Conservation (phyloP, 2,329 filamentous ascomycete genomes). For the Apiospora arundinis region DNA sequence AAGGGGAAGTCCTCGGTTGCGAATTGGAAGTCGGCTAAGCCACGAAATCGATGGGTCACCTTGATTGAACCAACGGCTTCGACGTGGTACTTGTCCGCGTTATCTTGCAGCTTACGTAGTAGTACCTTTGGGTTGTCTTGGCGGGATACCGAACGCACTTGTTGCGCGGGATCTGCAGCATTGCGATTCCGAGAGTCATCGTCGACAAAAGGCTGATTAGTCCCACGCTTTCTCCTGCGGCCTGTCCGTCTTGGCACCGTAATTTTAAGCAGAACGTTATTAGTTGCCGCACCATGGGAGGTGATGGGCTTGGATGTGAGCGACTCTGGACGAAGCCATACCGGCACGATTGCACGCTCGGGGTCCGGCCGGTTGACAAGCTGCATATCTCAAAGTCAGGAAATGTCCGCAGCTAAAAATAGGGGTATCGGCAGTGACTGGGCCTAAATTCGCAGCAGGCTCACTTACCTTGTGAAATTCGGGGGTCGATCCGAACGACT, state of each 20-base stretch:
- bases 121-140: conserved; percentile 62
- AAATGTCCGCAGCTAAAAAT: not conserved
- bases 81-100: conserved; percentile 68
- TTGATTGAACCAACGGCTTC: conserved; percentile 76
- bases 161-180: conserved; percentile 29
- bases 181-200: conserved; percentile 42
- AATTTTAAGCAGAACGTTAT: conserved; percentile 86
- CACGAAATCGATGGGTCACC: conserved; percentile 86
- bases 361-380: conserved; percentile 15
- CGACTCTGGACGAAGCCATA: conserved; percentile 83
- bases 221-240: conserved; percentile 83
- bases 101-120: conserved; percentile 72
- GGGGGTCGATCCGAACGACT: conserved; percentile 47
- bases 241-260: conserved; percentile 88
- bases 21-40: conserved; percentile 86
- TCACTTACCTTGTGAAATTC: conserved; percentile 45
- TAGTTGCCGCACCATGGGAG: conserved; percentile 76
- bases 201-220: conserved; percentile 67
- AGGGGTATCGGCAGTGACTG: not conserved
- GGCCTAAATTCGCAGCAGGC: not conserved
- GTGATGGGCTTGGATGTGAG: conserved; percentile 78
- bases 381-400: not conserved
- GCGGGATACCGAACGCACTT: conserved; percentile 51
- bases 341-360: conserved; percentile 57
- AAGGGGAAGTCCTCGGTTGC: conserved; percentile 72